A percentile compares a stretch with the other conserved stretches of the same genome.
Evolutionary conservation across 768 basidiomycete genomes (phyloP).

Genomic region (Lactarius sanguifluus): DNA sequence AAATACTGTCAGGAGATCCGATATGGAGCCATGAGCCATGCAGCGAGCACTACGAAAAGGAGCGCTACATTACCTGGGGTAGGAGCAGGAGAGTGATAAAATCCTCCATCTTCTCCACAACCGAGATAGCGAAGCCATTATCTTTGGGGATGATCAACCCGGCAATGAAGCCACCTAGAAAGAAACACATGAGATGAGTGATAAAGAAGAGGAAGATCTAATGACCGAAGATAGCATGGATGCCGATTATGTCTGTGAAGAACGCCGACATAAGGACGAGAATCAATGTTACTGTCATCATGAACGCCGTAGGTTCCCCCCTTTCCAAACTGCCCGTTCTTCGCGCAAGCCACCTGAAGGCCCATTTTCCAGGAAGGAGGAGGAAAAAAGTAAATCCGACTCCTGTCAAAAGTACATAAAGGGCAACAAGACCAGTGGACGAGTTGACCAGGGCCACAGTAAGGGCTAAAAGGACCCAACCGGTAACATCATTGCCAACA

Average conservation of each 20-base stretch:
- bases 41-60: not conserved
- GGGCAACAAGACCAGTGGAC: slow-evolving; percentile 65
- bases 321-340: slow-evolving; percentile 71
- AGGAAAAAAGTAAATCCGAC: slow-evolving; percentile 67
- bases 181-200: slow-evolving; percentile 22
- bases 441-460: slow-evolving; percentile 85
- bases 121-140: slow-evolving; percentile 73
- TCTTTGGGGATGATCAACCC: slow-evolving; percentile 83
- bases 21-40: slow-evolving; percentile 21
- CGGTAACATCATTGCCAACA: slow-evolving; percentile 62
- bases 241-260: slow-evolving; percentile 84
- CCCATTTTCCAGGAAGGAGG: slow-evolving; percentile 62
- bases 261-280: slow-evolving; percentile 74
- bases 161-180: slow-evolving; percentile 72
- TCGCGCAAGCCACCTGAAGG: slow-evolving; percentile 63
- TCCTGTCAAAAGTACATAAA: slow-evolving; percentile 74
- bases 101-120: slow-evolving; percentile 88
- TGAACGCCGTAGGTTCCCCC: slow-evolving; percentile 65
- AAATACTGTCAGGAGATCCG: slow-evolving; percentile 59
- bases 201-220: slow-evolving; percentile 18
- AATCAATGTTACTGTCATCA: slow-evolving; percentile 80
- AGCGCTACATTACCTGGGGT: slow-evolving; percentile 57
- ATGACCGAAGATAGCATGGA: slow-evolving; percentile 65
- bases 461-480: slow-evolving; percentile 82
- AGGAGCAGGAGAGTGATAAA: slow-evolving; percentile 73